Conservation (phyloP, 2,329 filamentous ascomycete species). For the Aspergillus clavatus region DNA sequence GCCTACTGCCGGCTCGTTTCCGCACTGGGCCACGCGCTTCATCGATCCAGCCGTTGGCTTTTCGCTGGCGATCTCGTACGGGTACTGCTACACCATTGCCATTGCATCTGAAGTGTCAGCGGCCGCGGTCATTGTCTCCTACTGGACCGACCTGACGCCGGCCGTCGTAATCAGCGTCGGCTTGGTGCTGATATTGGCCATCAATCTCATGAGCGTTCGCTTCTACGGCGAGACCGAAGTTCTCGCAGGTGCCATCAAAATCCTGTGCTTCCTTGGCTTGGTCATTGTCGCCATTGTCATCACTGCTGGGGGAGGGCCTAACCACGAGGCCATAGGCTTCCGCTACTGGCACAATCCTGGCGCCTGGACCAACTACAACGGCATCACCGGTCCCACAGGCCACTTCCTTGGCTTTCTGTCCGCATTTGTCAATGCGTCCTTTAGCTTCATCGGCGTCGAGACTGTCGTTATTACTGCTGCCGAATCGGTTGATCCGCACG, state of each 20-base stretch:
- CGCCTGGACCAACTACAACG: conserved; percentile 29
- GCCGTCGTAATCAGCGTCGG: conserved; percentile 63
- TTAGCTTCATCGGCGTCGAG: conserved; percentile 30
- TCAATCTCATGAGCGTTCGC: conserved; percentile 30
- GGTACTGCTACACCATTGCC: conserved; percentile 83
- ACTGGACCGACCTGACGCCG: conserved; percentile 64
- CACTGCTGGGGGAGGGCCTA: conserved; percentile 30
- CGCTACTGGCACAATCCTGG: conserved; percentile 34
- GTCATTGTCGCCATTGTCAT: conserved; percentile 31
- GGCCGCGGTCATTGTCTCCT: conserved; percentile 76
- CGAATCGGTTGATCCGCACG: conserved; percentile 49
- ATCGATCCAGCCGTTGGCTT: conserved; percentile 89
- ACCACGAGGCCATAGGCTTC: conserved; percentile 30
- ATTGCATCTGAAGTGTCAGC: conserved; percentile 71
- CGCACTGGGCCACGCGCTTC: conserved; percentile 83
- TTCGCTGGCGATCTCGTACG: conserved; percentile 69
- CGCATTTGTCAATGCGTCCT: conserved; percentile 38
- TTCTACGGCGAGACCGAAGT: conserved; percentile 34
- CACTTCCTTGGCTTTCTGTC: conserved; percentile 41
- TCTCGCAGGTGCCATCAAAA: conserved; percentile 27
- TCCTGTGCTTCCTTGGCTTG: conserved; percentile 29
- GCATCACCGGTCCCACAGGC: conserved; percentile 30
- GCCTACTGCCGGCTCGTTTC: conserved; percentile 85
- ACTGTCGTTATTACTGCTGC: conserved; percentile 52
- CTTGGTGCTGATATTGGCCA: conserved; percentile 25